Percentiles rank a stretch among this genome's conserved stretches.
Evolutionary conservation across 1,284 basidiomycete genomes (phyloP).

Genomic region (Cutaneotrichosporon dermatis): DNA sequence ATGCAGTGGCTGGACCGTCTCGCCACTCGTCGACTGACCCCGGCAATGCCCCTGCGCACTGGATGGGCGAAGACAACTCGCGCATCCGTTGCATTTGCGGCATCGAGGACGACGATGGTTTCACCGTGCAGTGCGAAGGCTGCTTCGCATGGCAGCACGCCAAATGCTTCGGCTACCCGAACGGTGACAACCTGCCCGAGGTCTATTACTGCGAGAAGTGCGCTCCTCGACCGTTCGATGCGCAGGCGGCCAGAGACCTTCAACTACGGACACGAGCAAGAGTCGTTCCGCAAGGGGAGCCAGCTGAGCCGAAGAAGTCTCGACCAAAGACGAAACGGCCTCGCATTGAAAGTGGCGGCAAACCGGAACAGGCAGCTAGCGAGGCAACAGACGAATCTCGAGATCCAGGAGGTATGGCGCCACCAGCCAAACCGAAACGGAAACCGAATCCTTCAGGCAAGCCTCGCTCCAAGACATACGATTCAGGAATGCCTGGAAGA

Average conservation of each 20-base stretch:
- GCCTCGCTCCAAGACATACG: conserved; percentile 11
- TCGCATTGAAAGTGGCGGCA: conserved; percentile 3
- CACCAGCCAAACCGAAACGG: conserved; percentile 16
- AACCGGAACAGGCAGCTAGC: background rate
- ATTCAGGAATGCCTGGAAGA: background rate
- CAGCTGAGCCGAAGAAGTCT: conserved; percentile 8
- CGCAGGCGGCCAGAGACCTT: conserved; percentile 24
- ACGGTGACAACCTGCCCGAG: conserved; percentile 66
- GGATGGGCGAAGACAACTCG: conserved; percentile 46
- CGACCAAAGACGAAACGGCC: conserved; percentile 20
- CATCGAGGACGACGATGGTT: conserved; percentile 71
- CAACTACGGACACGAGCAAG: conserved; percentile 20
- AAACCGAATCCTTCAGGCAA: conserved; percentile 5
- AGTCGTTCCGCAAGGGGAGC: conserved; percentile 1
- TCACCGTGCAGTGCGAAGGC: conserved; percentile 84
- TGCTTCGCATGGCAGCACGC: conserved; percentile 89
- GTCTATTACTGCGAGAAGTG: conserved; percentile 48
- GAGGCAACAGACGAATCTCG: conserved; percentile 7
- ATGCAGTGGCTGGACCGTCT: conserved; percentile 31
- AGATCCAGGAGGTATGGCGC: conserved; percentile 13
- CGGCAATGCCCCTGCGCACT: conserved; percentile 29
- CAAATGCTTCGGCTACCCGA: conserved; percentile 71
- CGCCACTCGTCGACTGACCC: conserved; percentile 27
- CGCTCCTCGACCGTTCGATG: conserved; percentile 35
- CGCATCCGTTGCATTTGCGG: conserved; percentile 49